These are phyloP conservation scores for Pseudotsuga menziesii DNA, from an alignment of 75 land plant genomes.

Conservation along the genomic window DNA sequence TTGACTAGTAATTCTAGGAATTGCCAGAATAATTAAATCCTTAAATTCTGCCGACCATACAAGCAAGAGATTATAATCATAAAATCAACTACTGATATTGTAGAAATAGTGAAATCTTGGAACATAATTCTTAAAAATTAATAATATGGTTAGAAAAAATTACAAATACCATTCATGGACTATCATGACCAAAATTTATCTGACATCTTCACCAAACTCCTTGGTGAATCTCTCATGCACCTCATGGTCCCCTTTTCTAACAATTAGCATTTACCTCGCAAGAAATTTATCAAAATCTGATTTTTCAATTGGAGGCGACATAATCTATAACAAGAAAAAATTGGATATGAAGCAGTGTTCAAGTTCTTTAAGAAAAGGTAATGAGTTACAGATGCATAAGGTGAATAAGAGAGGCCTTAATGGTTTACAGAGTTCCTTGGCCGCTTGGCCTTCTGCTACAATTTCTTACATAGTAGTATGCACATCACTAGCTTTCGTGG, in stretches of 20 bases:
- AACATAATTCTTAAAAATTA: background rate
- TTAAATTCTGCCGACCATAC: background rate
- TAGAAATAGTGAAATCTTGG: background rate
- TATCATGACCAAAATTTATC: background rate
- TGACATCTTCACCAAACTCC: slow-evolving; percentile 52
- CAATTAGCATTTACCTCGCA: slow-evolving; percentile 45
- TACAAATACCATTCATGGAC: slow-evolving; percentile 5
- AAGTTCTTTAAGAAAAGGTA: background rate
- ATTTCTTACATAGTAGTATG: slow-evolving; percentile 51
- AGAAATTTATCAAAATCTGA: slow-evolving; percentile 45
- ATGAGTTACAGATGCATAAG: background rate
- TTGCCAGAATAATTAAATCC: no score
- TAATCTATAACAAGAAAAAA: slow-evolving; percentile 16
- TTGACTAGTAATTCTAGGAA: no score
- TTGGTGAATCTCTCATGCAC: slow-evolving; percentile 49
- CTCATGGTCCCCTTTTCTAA: slow-evolving; percentile 42
- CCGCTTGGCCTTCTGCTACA: slow-evolving; percentile 35
- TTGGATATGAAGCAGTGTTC: background rate
- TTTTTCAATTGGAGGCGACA: slow-evolving; percentile 45
- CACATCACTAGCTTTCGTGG: slow-evolving; percentile 35
- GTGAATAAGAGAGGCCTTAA: background rate
- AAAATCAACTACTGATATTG: background rate
- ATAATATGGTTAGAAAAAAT: background rate
- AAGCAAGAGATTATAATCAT: background rate
- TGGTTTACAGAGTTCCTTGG: slow-evolving; percentile 20